phyloP scores from a whole-genome alignment of 2,329 filamentous ascomycete genomes.

The Colletotrichum salicis region DNA sequence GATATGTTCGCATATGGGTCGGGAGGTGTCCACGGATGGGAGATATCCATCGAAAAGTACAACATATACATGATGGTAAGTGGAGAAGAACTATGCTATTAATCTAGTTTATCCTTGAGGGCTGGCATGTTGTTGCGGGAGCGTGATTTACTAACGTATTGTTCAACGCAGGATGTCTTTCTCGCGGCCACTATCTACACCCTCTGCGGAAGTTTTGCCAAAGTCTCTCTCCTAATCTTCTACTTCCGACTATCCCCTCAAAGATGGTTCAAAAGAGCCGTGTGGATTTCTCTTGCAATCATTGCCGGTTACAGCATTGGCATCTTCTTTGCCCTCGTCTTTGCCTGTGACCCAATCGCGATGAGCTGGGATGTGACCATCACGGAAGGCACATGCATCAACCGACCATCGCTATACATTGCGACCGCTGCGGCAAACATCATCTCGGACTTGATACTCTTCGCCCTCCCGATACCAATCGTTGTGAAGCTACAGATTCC shows the following conservation, averaged over 20 bases:
- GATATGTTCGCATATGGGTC: slow-evolving; percentile 42
- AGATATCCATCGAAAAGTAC: slow-evolving; percentile 42
- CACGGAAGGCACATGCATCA: slow-evolving; percentile 52
- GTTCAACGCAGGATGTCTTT: slow-evolving; percentile 40
- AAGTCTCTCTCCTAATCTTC: slow-evolving; percentile 51
- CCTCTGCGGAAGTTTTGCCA: slow-evolving; percentile 47
- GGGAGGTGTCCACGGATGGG: slow-evolving; percentile 46
- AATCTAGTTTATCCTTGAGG: neutral
- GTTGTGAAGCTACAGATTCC: slow-evolving; percentile 58
- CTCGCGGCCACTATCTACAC: slow-evolving; percentile 45
- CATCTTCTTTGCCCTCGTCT: slow-evolving; percentile 49
- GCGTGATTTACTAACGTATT: neutral
- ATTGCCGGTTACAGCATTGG: slow-evolving; percentile 45
- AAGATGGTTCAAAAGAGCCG: slow-evolving; percentile 44
- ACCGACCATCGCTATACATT: slow-evolving; percentile 58
- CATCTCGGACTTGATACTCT: slow-evolving; percentile 57
- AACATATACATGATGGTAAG: slow-evolving; percentile 41
- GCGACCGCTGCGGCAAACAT: slow-evolving; percentile 60
- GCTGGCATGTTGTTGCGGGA: neutral
- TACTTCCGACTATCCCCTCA: slow-evolving; percentile 50
- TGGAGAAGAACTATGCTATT: neutral
- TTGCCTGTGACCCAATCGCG: slow-evolving; percentile 49
- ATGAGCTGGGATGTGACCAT: slow-evolving; percentile 45
- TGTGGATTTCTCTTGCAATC: slow-evolving; percentile 44
- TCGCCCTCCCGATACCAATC: slow-evolving; percentile 57